These are phyloP conservation scores for Solanum arcanum DNA, from an alignment of 257 asterid genomes.

Conservation along the genomic window DNA sequence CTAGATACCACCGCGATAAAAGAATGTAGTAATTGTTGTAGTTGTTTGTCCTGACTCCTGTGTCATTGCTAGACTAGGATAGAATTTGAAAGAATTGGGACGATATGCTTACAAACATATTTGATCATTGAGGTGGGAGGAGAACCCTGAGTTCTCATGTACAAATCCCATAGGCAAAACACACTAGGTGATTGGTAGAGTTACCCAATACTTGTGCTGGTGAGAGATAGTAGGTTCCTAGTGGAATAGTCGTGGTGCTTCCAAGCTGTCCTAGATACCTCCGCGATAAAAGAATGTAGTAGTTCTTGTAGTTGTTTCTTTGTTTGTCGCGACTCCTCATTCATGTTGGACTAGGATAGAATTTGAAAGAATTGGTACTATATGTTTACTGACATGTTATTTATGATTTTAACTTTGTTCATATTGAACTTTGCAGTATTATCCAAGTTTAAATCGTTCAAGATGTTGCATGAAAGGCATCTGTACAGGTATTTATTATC, in stretches of 20 bases:
- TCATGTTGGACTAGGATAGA: not conserved
- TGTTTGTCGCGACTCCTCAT: not conserved
- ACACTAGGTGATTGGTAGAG: not conserved
- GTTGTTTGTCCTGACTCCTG: not conserved
- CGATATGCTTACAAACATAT: not conserved
- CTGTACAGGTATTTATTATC: conserved; percentile 59
- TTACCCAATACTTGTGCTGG: not conserved
- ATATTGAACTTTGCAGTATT: conserved; percentile 52
- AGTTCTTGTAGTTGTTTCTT: not conserved
- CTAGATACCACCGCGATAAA: not conserved
- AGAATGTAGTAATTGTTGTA: not conserved
- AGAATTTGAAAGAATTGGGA: not conserved
- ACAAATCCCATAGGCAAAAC: not conserved
- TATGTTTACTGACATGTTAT: not conserved
- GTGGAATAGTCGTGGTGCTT: not conserved
- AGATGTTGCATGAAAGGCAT: conserved; percentile 98
- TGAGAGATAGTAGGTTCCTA: not conserved
- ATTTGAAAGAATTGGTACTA: not conserved
- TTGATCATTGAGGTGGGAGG: not conserved
- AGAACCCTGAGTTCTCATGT: not conserved
- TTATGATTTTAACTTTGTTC: conserved; percentile 2
- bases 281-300: not conserved
- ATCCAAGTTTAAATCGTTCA: conserved; percentile 96
- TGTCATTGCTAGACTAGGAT: not conserved
- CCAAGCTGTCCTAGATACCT: not conserved